Evolutionary conservation across 768 basidiomycete genomes (phyloP), one percentile per base, ranked within the genome.

Genomic region (Termitomyces sp.): DNA sequence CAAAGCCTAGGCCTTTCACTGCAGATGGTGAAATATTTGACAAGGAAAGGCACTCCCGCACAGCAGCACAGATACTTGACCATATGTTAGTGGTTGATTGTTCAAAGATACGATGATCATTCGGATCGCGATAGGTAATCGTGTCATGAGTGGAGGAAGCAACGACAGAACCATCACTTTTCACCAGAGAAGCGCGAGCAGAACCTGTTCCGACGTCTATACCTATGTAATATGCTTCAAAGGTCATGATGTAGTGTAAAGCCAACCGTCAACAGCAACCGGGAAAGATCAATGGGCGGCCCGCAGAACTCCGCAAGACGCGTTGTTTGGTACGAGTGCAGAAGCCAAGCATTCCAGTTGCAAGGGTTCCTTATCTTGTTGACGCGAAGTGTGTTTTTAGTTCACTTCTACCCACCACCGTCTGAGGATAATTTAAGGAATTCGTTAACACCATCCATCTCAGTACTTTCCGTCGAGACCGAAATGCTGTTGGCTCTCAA

Each of bases 201-300:
- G 95, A 98, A 59, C 95, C 95, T 1, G 97, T 98, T 14, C 97
- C 97, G 35, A 96, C 91, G 70, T 91, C 89, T 59, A 91, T 75
- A 50, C 90, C 89, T 61, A 92, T 79, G 71, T 87, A 91, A 71
- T 83, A 84, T 58, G 66, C 71, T 56, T 75, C 69, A 43, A 63
- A 47, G 49, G 72, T 68, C 78, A 81, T 80, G 44, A 4, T 56
- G 35, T 7, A 26, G 40, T 9, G n/a, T 13, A 40, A n/a, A 52
- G 50, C n/a, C n/a, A 7, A 14, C 47, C 28, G 28, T 30, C 28
- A 44, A 20, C 20, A 23, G 20, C n/a, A 20, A 23, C 4, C 4
- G 43, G 10, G 20, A 46, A 46, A 26, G 44, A 46, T 46, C n/a
- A n/a, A 23, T 13, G 12, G 16, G 28, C 55, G 55, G 55, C 35